Percentiles rank a stretch among this genome's conserved stretches.
phyloP scores from a whole-genome alignment of 306 rosid genomes.

The Trichosanthes truncata region DNA sequence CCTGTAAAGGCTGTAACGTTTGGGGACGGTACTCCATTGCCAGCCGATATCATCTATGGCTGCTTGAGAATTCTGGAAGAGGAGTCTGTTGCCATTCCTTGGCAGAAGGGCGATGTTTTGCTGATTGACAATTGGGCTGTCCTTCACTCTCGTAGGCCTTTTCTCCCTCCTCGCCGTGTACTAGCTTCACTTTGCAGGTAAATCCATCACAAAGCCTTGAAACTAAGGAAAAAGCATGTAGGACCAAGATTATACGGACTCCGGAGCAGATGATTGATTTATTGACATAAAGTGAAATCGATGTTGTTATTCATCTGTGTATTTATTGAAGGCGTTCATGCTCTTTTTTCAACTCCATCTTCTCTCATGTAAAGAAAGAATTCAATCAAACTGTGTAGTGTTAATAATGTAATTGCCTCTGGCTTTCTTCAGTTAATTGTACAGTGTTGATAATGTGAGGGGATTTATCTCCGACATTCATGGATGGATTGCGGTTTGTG shows the following conservation, averaged over 20 bases:
- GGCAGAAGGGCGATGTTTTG: conserved; percentile 64
- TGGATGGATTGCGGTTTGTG: background rate
- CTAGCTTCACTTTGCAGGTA: conserved; percentile 49
- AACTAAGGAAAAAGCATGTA: background rate
- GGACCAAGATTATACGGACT: background rate
- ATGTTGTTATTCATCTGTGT: background rate
- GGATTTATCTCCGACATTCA: background rate
- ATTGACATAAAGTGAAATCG: background rate
- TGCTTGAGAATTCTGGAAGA: conserved; percentile 62
- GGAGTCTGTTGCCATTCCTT: conserved; percentile 58
- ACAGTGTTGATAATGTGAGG: background rate
- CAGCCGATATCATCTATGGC: conserved; percentile 42
- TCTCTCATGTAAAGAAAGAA: background rate
- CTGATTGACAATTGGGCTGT: conserved; percentile 77
- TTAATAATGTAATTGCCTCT: background rate
- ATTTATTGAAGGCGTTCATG: background rate
- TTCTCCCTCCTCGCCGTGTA: conserved; percentile 53
- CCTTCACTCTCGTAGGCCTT: conserved; percentile 67
- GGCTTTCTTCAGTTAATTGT: background rate
- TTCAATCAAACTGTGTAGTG: background rate
- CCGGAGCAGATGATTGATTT: background rate
- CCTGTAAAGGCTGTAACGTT: conserved; percentile 78
- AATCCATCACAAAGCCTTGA: background rate
- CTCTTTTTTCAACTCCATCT: background rate
- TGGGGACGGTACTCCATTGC: conserved; percentile 68